These are phyloP conservation scores for Pseudofabraea citricarpa DNA, from an alignment of 2,329 filamentous ascomycete genomes.

Conservation along the genomic window DNA sequence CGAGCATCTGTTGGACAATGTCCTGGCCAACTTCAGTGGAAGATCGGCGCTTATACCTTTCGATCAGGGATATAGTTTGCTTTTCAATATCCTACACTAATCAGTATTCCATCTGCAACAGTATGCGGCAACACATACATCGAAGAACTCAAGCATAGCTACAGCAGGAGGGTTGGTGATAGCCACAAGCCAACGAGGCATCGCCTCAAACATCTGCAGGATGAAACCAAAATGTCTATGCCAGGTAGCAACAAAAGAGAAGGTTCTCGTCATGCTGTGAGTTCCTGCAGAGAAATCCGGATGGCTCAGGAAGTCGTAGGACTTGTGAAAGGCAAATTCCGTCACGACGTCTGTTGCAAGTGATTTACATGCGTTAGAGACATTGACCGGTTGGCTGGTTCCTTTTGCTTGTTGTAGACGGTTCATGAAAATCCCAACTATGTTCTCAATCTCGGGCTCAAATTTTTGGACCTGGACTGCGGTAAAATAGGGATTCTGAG, in stretches of 20 bases:
- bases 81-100: no score
- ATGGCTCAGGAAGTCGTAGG: not conserved
- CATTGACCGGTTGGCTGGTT: not conserved
- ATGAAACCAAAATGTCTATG: slow-evolving; percentile 6
- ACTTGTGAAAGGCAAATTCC: not conserved
- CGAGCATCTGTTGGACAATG: no score
- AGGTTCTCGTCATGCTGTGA: not conserved
- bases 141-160: no score
- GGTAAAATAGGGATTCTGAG: slow-evolving; percentile 12
- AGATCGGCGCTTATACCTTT: no score
- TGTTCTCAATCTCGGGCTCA: slow-evolving; percentile 3
- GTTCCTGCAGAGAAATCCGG: slow-evolving; percentile 1
- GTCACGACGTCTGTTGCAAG: slow-evolving; percentile 3
- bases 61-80: no score
- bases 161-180: slow-evolving; percentile 5
- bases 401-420: not conserved
- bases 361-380: slow-evolving; percentile 1
- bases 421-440: slow-evolving; percentile 2
- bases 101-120: no score
- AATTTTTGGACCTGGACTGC: slow-evolving; percentile 7
- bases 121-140: no score
- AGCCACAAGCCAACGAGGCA: slow-evolving; percentile 6
- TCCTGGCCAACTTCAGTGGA: no score
- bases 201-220: slow-evolving; percentile 3
- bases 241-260: not conserved